phyloP scores from a whole-genome alignment of 1,284 basidiomycete species.

The Fomitopsis betulina region DNA sequence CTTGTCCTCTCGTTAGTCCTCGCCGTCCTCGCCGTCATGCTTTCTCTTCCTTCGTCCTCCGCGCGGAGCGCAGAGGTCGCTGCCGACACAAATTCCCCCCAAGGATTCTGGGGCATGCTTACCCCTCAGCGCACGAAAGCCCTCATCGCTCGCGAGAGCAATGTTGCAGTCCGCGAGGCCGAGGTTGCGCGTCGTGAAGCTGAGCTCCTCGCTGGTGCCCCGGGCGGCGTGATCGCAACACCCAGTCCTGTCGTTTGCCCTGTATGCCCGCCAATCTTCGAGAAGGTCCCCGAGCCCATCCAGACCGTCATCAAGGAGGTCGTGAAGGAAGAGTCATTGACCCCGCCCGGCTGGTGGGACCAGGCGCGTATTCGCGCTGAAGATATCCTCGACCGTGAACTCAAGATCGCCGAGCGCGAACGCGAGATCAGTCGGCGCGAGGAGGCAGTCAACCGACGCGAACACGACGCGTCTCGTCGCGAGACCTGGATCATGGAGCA shows the following conservation, averaged over 20 bases:
- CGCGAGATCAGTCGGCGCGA: constrained; percentile 79
- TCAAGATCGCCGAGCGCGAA: constrained; percentile 77
- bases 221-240: constrained; percentile 62
- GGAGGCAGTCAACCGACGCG: constrained; percentile 74
- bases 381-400: constrained; percentile 75
- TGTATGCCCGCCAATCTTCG: constrained; percentile 49
- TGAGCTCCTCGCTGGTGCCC: constrained; percentile 72
- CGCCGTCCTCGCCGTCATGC: constrained; percentile 80
- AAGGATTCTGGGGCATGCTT: constrained; percentile 64
- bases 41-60: constrained; percentile 62
- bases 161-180: constrained; percentile 73
- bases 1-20: constrained; percentile 79
- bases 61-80: constrained; percentile 22
- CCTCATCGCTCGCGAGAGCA: constrained; percentile 69
- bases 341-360: constrained; percentile 70
- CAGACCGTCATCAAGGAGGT: constrained; percentile 83
- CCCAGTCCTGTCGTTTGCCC: constrained; percentile 49
- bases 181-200: constrained; percentile 83
- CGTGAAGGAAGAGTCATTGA: constrained; percentile 71
- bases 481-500: constrained; percentile 88
- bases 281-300: constrained; percentile 42
- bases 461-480: constrained; percentile 78
- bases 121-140: constrained; percentile 77
- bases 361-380: constrained; percentile 63
- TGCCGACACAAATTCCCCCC: constrained; percentile 31